phyloP scores from a whole-genome alignment of 805 yeast genomes.

The Saccharomycopsis amapae region DNA sequence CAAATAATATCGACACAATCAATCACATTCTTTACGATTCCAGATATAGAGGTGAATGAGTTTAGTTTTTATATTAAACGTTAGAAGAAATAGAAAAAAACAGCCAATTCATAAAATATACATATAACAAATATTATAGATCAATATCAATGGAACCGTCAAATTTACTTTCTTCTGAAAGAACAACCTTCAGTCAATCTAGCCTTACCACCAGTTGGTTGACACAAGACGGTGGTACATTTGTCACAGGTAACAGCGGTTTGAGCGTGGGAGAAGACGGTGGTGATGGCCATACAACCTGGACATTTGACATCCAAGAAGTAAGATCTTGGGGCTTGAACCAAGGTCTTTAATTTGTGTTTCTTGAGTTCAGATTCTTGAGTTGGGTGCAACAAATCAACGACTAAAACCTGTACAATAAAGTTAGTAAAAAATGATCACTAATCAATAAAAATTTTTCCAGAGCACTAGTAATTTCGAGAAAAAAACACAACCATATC shows the following conservation, averaged over 20 bases:
- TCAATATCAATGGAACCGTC: no score
- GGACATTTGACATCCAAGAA: slow-evolving; percentile 99
- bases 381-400: slow-evolving; percentile 97
- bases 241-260: slow-evolving; percentile 99
- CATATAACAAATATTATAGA: no score
- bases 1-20: no score
- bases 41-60: neutral
- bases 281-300: slow-evolving; percentile 98
- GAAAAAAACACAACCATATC: no score
- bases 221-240: slow-evolving; percentile 96
- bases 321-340: slow-evolving; percentile 96
- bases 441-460: no score
- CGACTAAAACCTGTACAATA: slow-evolving; percentile 79
- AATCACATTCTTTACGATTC: neutral
- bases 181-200: slow-evolving; percentile 99
- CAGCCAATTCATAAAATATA: neutral
- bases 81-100: neutral
- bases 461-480: no score
- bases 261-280: slow-evolving; percentile 99
- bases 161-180: slow-evolving; percentile 93
- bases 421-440: slow-evolving; percentile 5
- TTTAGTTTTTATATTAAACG: no score
- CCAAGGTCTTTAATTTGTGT: slow-evolving; percentile 96
- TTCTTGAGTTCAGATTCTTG: slow-evolving; percentile 94
- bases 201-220: slow-evolving; percentile 99